A percentile compares a stretch with the other conserved stretches of the same genome.
Conservation (phyloP, 148 eudicot species). For the Fagopyrum tataricum region DNA sequence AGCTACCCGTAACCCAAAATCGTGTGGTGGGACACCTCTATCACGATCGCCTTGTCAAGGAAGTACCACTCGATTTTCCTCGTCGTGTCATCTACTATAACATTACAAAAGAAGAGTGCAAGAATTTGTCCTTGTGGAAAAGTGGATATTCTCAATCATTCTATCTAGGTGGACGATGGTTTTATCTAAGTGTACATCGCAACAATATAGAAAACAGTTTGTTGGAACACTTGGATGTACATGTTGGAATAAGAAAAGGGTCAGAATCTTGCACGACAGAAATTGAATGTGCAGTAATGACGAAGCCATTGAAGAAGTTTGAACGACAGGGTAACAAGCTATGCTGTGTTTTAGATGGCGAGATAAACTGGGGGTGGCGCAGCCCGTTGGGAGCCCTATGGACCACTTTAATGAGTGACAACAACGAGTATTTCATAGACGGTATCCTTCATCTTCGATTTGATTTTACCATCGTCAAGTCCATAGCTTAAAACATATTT, state of each 20-base stretch:
- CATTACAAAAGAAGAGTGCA: not conserved
- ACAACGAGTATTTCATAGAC: conserved; percentile 68
- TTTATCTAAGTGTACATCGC: not conserved
- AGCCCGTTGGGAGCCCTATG: conserved; percentile 69
- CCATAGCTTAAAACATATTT: not conserved
- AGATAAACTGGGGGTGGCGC: conserved; percentile 51
- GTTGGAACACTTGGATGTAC: not conserved
- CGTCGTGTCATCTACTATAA: not conserved
- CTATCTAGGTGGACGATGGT: not conserved
- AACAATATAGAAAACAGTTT: not conserved
- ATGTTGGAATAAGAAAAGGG: not conserved
- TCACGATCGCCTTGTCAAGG: not conserved
- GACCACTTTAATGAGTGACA: conserved; percentile 77
- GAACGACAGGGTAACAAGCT: not conserved
- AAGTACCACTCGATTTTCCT: not conserved
- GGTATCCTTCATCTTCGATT: conserved; percentile 68
- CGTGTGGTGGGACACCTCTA: not conserved
- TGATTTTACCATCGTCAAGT: conserved; percentile 44
- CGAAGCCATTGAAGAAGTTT: not conserved
- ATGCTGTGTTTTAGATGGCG: no score
- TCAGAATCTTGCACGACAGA: not conserved
- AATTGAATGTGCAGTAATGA: not conserved
- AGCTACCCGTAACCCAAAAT: not conserved
- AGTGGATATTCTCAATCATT: not conserved
- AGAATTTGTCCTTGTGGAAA: not conserved